A percentile compares a stretch with the other conserved stretches of the same genome.
Conservation (phyloP, 2,329 filamentous ascomycete genomes). For the Penicillium sp. region DNA sequence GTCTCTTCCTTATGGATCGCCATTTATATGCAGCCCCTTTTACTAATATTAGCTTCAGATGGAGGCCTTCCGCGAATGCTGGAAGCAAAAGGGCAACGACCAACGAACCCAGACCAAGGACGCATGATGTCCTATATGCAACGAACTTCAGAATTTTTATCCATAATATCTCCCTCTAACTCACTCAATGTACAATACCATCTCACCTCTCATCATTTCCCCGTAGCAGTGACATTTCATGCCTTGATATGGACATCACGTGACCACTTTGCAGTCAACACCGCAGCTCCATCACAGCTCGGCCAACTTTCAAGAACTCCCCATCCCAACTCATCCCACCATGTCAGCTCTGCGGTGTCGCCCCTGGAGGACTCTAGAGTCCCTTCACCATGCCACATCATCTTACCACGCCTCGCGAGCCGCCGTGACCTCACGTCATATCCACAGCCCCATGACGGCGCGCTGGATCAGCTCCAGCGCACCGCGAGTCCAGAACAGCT, state of each 20-base stretch:
- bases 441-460: slow-evolving; percentile 12
- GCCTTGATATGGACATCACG: slow-evolving; percentile 21
- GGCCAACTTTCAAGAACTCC: slow-evolving; percentile 7
- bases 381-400: slow-evolving; percentile 17
- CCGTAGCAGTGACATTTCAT: not conserved
- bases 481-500: slow-evolving; percentile 14
- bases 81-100: slow-evolving; percentile 88
- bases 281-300: slow-evolving; percentile 7
- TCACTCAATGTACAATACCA: not conserved
- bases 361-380: slow-evolving; percentile 24
- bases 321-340: slow-evolving; percentile 10
- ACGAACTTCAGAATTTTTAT: not conserved
- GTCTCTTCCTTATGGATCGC: not conserved
- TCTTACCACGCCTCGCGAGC: slow-evolving; percentile 18
- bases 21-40: not conserved
- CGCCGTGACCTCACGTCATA: slow-evolving; percentile 6
- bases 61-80: slow-evolving; percentile 85
- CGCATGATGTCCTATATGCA: slow-evolving; percentile 48
- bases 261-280: slow-evolving; percentile 15
- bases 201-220: not conserved
- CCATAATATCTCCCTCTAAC: not conserved
- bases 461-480: slow-evolving; percentile 22
- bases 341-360: slow-evolving; percentile 31
- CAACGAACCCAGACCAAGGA: slow-evolving; percentile 79
- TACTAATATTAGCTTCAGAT: slow-evolving; percentile 65